A percentile compares a stretch with the other conserved stretches of the same genome.
phyloP scores from a whole-genome alignment of 257 asterid genomes.

The Euphrasia confusa region DNA sequence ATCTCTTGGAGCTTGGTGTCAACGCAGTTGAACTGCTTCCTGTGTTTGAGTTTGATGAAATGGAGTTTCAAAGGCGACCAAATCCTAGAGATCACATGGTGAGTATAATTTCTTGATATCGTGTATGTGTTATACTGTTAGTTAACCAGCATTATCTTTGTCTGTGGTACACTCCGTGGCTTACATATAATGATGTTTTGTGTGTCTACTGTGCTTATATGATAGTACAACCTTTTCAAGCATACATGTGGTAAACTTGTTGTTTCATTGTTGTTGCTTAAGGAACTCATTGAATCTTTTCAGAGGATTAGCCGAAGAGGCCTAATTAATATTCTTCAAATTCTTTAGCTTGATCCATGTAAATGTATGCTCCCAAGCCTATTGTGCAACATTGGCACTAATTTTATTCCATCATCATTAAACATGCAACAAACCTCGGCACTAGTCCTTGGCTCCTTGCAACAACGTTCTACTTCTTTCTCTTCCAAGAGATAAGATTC shows the following conservation, averaged over 20 bases:
- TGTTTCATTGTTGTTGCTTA: slow-evolving; percentile 11
- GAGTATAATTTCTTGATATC: slow-evolving; percentile 19
- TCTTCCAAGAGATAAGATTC: no score
- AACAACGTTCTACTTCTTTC: no score
- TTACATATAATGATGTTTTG: slow-evolving; percentile 19
- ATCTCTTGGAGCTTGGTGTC: slow-evolving; percentile 92
- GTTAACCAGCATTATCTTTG: neutral
- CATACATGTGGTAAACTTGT: slow-evolving; percentile 11
- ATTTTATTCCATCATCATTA: neutral
- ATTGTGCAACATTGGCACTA: neutral
- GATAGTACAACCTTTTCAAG: slow-evolving; percentile 12
- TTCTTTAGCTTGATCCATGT: slow-evolving; percentile 12
- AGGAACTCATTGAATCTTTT: slow-evolving; percentile 1
- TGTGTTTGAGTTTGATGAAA: slow-evolving; percentile 91
- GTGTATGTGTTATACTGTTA: slow-evolving; percentile 1
- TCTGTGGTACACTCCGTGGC: slow-evolving; percentile 1
- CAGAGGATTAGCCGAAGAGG: slow-evolving; percentile 8
- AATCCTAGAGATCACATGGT: slow-evolving; percentile 99
- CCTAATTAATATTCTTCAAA: neutral
- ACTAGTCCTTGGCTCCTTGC: no score
- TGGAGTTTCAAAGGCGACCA: slow-evolving; percentile 83
- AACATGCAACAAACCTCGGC: no score
- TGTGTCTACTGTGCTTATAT: slow-evolving; percentile 17
- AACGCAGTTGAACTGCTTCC: slow-evolving; percentile 93
- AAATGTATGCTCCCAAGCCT: slow-evolving; percentile 5